phyloP scores from a whole-genome alignment of 148 eudicot species.

The Cornus suecica region DNA sequence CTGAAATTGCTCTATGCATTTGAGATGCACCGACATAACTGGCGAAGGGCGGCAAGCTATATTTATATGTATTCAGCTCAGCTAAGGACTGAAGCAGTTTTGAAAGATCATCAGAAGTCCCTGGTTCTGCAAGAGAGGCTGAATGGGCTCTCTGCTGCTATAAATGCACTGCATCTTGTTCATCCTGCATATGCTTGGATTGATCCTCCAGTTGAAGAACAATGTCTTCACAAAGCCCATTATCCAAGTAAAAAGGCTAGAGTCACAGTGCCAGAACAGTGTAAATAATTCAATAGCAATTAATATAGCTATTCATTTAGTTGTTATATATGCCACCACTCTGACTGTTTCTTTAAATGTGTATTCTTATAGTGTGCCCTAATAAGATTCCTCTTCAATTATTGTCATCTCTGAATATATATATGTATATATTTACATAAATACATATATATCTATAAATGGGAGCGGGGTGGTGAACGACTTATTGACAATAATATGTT shows the following conservation, averaged over 20 bases:
- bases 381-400: neutral
- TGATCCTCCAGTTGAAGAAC: conserved; percentile 49
- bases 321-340: neutral
- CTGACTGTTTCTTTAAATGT: no score
- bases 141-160: conserved; percentile 80
- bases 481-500: conserved; percentile 11
- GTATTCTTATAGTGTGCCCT: neutral
- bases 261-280: conserved; percentile 43
- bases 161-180: conserved; percentile 91
- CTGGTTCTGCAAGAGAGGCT: conserved; percentile 83
- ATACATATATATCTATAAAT: neutral
- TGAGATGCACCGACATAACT: conserved; percentile 95
- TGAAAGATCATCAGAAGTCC: conserved; percentile 54
- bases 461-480: neutral
- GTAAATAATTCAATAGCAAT: conserved; percentile 31
- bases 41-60: conserved; percentile 89
- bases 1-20: conserved; percentile 83
- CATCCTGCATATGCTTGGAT: conserved; percentile 95
- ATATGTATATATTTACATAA: no score
- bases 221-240: conserved; percentile 37
- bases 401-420: neutral
- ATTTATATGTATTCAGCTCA: conserved; percentile 72
- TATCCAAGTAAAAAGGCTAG: conserved; percentile 86
- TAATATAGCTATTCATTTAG: neutral
- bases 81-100: conserved; percentile 50